phyloP scores from a whole-genome alignment of 139 green algal genomes.

The Chara braunii region DNA sequence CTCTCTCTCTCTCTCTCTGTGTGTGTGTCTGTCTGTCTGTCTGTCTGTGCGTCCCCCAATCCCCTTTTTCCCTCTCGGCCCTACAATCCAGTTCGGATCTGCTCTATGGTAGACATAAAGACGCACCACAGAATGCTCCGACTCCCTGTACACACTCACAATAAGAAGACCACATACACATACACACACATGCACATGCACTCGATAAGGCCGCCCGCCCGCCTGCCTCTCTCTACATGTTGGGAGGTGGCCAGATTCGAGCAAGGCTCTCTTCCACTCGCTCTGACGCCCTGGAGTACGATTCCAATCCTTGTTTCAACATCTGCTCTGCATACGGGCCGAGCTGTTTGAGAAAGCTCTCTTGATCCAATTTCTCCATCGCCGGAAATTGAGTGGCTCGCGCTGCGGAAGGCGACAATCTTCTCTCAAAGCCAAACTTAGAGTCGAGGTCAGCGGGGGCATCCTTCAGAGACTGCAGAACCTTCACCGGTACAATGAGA shows the following conservation, averaged over 20 bases:
- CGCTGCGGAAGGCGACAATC: background rate
- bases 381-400: background rate
- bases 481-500: slow-evolving; percentile 31
- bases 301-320: slow-evolving; percentile 16
- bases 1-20: too few relatives aligned
- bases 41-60: too few relatives aligned
- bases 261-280: slow-evolving; percentile 26
- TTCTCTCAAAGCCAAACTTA: background rate
- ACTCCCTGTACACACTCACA: too few relatives aligned
- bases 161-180: too few relatives aligned
- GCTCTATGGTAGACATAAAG: too few relatives aligned
- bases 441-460: slow-evolving; percentile 2
- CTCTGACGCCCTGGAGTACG: background rate
- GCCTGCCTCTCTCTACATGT: slow-evolving; percentile 24
- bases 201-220: too few relatives aligned
- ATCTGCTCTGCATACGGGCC: slow-evolving; percentile 9
- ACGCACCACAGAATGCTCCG: too few relatives aligned
- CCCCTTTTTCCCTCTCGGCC: too few relatives aligned
- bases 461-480: slow-evolving; percentile 23
- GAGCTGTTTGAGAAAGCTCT: slow-evolving; percentile 1
- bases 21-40: too few relatives aligned
- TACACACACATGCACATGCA: too few relatives aligned
- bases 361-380: slow-evolving; percentile 11
- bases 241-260: slow-evolving; percentile 38
- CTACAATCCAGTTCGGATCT: too few relatives aligned